phyloP scores from a whole-genome alignment of 768 basidiomycete genomes.

The Tulasnella sp. region DNA sequence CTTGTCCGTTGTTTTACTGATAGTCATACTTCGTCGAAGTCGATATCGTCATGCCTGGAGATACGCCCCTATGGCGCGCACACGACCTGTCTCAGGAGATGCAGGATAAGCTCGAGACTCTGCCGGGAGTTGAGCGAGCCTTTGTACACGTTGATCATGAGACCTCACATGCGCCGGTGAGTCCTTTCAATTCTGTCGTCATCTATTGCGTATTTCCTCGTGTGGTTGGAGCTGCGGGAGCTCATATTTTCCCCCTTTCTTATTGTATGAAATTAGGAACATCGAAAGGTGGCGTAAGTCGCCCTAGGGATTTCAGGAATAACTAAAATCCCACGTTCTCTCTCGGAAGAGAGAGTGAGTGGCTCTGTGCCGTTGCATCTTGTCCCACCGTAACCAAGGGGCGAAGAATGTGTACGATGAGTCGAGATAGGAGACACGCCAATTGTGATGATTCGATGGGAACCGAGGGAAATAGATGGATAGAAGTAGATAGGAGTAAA shows the following conservation, averaged over 20 bases:
- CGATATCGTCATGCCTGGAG: conserved; percentile 84
- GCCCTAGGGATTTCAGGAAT: background rate
- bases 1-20: background rate
- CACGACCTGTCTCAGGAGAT: conserved; percentile 76
- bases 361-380: too few species aligned
- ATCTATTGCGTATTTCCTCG: background rate
- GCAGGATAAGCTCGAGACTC: conserved; percentile 78
- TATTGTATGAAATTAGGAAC: background rate
- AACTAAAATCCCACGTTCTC: too few species aligned
- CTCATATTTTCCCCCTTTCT: background rate
- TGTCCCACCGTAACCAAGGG: too few species aligned
- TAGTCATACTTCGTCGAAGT: conserved; percentile 90
- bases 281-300: background rate
- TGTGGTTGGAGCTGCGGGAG: too few species aligned
- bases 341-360: too few species aligned
- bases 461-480: too few species aligned
- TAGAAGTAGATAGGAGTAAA: too few species aligned
- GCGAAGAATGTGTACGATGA: too few species aligned
- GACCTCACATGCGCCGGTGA: conserved; percentile 62
- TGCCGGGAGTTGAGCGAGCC: conserved; percentile 84
- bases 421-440: too few species aligned
- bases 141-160: conserved; percentile 96
- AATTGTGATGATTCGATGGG: too few species aligned
- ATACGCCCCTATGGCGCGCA: conserved; percentile 77
- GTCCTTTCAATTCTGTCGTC: conserved; percentile 17